Evolutionary conservation across 225 moss, liverwort and hornwort genomes (phyloP).

Genomic region (Marchantia polymorpha): DNA sequence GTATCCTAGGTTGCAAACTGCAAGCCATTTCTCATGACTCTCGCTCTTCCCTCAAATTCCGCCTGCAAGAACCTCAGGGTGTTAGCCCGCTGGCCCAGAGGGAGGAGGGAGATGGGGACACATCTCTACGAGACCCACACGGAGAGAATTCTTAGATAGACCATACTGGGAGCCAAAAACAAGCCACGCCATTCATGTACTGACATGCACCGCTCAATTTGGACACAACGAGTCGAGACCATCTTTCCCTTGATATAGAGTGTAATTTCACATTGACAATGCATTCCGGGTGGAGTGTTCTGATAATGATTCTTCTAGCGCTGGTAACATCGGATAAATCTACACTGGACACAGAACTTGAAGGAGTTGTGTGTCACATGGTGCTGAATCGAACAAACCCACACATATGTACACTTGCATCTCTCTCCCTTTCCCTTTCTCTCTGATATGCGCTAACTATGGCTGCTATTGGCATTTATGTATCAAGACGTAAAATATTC

Average conservation of each 20-base stretch:
- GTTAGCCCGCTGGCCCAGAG: conserved; percentile 18
- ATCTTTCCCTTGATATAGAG: conserved; percentile 18
- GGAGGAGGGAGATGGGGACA: background rate
- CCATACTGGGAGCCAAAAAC: background rate
- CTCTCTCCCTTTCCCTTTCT: conserved; percentile 3
- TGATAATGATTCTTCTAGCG: conserved; percentile 9
- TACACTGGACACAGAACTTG: conserved; percentile 25
- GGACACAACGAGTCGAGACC: conserved; percentile 13
- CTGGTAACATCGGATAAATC: conserved; percentile 10
- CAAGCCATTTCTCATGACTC: conserved; percentile 23
- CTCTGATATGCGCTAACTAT: conserved; percentile 14
- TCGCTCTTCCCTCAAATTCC: conserved; percentile 18
- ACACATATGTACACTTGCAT: conserved; percentile 24
- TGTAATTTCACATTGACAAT: conserved; percentile 9
- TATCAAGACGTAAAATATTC: conserved; percentile 20
- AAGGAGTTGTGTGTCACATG: conserved; percentile 17
- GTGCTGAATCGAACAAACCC: conserved; percentile 18
- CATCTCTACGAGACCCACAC: background rate
- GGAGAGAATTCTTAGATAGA: background rate
- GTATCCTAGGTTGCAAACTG: conserved; percentile 20
- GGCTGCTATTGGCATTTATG: conserved; percentile 5
- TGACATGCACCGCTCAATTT: conserved; percentile 14
- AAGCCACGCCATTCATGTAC: background rate
- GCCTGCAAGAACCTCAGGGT: conserved; percentile 24
- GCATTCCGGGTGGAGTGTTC: conserved; percentile 21